A percentile compares a stretch with the other conserved stretches of the same genome.
Evolutionary conservation across 75 land plant species (phyloP).

Genomic region (Gnetum montanum): DNA sequence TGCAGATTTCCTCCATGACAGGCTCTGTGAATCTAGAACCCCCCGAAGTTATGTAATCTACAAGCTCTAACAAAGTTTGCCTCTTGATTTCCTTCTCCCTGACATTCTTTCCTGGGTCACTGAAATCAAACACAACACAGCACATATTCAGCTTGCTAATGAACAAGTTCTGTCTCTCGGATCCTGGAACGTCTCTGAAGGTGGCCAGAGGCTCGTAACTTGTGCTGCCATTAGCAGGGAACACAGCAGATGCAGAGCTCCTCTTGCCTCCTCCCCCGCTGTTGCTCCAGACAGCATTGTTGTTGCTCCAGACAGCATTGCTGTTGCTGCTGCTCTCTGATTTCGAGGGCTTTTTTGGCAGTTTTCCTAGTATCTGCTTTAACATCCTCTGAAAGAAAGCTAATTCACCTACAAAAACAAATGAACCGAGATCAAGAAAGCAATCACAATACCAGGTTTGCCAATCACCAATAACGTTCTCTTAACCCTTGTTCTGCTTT

Average conservation of each 20-base stretch:
- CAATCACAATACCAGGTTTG: no score
- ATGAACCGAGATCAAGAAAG: no score
- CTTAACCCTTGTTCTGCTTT: no score
- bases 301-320: not conserved
- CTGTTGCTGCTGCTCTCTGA: not conserved
- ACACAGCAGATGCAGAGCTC: constrained; percentile 31
- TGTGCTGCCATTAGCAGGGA: constrained; percentile 29
- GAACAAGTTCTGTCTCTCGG: constrained; percentile 38
- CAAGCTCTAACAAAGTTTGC: constrained; percentile 36
- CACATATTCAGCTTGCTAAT: constrained; percentile 49
- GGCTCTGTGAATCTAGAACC: constrained; percentile 25
- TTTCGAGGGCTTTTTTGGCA: no score
- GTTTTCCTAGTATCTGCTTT: no score
- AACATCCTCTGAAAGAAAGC: no score
- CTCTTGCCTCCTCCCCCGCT: constrained; percentile 12
- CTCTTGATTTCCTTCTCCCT: constrained; percentile 47
- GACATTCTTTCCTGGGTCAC: constrained; percentile 25
- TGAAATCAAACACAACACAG: constrained; percentile 42
- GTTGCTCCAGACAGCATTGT: no score
- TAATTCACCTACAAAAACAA: no score
- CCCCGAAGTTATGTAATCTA: constrained; percentile 25
- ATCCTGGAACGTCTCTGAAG: constrained; percentile 33
- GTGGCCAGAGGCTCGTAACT: constrained; percentile 35
- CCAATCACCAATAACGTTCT: no score
- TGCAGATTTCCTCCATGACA: constrained; percentile 30